Evolutionary conservation across 2,329 filamentous ascomycete species (phyloP).

Genomic region (Pestalotiopsis sp.): DNA sequence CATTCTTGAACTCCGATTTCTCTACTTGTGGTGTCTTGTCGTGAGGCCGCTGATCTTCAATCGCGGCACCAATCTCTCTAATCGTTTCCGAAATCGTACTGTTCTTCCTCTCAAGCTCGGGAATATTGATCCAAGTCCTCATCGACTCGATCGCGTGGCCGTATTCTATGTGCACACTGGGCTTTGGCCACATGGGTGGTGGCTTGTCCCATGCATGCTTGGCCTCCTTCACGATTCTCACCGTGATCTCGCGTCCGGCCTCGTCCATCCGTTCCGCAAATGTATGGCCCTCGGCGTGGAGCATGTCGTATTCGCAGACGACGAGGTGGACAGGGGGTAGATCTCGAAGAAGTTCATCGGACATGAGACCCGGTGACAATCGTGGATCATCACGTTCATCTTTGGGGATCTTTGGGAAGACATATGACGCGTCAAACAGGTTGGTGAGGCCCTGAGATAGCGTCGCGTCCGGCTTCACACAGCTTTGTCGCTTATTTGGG

Average conservation of each 20-base stretch:
- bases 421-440: conserved; percentile 62
- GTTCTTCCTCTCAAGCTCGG: neutral
- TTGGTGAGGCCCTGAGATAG: conserved; percentile 57
- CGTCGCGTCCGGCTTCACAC: conserved; percentile 55
- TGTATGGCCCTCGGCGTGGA: conserved; percentile 26
- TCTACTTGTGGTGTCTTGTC: conserved; percentile 4
- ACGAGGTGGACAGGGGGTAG: conserved; percentile 27
- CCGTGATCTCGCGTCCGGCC: conserved; percentile 31
- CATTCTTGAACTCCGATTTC: neutral
- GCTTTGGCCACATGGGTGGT: conserved; percentile 42
- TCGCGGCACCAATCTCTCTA: neutral
- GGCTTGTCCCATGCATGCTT: conserved; percentile 52
- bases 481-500: conserved; percentile 53
- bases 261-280: conserved; percentile 22
- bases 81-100: neutral
- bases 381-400: conserved; percentile 49
- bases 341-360: conserved; percentile 20
- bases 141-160: conserved; percentile 41
- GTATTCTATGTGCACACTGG: conserved; percentile 46
- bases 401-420: conserved; percentile 48
- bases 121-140: conserved; percentile 34
- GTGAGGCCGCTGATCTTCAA: neutral
- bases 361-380: conserved; percentile 46
- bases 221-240: conserved; percentile 46
- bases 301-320: conserved; percentile 32